Percentiles rank a stretch among this genome's conserved stretches.
These are phyloP conservation scores for Camellia japonica DNA, from an alignment of 148 eudicot species.

Conservation along the genomic window DNA sequence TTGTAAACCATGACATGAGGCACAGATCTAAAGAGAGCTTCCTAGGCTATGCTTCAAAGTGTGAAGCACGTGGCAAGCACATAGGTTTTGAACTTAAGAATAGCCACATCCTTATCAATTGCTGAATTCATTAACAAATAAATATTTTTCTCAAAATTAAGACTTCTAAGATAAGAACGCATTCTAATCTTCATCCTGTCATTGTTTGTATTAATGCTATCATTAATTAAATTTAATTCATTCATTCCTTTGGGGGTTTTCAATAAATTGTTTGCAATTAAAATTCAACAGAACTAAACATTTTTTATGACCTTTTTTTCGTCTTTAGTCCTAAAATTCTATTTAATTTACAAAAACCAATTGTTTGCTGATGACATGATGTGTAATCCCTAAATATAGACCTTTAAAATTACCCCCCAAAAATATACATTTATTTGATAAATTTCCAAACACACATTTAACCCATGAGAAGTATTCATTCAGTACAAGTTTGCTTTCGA, in stretches of 20 bases:
- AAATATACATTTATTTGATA: too few species aligned
- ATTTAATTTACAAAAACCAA: not conserved
- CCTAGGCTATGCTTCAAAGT: not conserved
- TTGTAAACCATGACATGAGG: not conserved
- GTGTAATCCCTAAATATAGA: not conserved
- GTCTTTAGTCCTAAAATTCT: not conserved
- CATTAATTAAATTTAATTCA: not conserved
- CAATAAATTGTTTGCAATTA: not conserved
- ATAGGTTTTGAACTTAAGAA: not conserved
- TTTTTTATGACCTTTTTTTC: not conserved
- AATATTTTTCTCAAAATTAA: not conserved
- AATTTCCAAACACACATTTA: not conserved
- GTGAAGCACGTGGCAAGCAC: not conserved
- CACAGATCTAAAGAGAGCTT: not conserved
- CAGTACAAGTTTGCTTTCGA: not conserved
- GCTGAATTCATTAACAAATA: not conserved
- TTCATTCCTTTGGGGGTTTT: not conserved
- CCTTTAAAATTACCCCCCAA: too few species aligned
- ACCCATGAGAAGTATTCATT: not conserved
- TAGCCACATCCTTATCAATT: not conserved
- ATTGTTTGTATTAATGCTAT: not conserved
- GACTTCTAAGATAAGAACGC: not conserved
- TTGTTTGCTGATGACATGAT: not conserved
- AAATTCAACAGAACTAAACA: not conserved
- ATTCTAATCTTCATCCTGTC: not conserved